Evolutionary conservation across 768 basidiomycete genomes (phyloP), one percentile per base, ranked within the genome.

Genomic region (Chalciporus pseudorubinellus): DNA sequence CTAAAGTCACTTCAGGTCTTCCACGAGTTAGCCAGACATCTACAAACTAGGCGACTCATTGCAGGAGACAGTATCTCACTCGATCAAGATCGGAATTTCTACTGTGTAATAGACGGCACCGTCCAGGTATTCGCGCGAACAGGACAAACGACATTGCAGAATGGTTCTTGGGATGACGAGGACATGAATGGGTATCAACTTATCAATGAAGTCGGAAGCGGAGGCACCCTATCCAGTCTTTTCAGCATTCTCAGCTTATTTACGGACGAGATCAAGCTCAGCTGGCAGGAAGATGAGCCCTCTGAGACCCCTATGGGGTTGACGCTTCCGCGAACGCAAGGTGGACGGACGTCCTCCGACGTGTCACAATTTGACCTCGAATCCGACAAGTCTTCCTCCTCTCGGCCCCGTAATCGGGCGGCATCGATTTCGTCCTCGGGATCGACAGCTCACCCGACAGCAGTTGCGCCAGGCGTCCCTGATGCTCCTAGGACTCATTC

Each of bases 201-300:
- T 7, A 78, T 99, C 34, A 99, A 98, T 65, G 93, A 98, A 73
- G 97, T 99, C 24, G 87, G 92, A 44, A 90, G 87, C 28, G 95
- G 97, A 5, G 97, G 97, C 18, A 99, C 94, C 0, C 75, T 99
- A 12, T 95, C 92, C 21, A 95, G 92, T 63, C 77, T 98, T 36
- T 99, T 99, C 73, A 98, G 94, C 6, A 99, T 99, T 67, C 79
- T 99, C 43, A 89, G 88, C 56, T 80, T 99, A 42, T 98, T 99
- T 73, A 99, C 97, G 6, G 95, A 98, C 70, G 85, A 93, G 64
- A 84, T 93, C 55, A 86, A 88, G 67, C 83, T 92, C 67, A 88
- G 89, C 56, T 98, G 95, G 93, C 87, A 93, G 67, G 87, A 90
- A 55, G 81, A 81, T 29, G 71, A 58, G 24, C 64, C 69, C 26